Evolutionary conservation across 2,329 filamentous ascomycete species (phyloP).

Genomic region (Diaporthe nobilis): DNA sequence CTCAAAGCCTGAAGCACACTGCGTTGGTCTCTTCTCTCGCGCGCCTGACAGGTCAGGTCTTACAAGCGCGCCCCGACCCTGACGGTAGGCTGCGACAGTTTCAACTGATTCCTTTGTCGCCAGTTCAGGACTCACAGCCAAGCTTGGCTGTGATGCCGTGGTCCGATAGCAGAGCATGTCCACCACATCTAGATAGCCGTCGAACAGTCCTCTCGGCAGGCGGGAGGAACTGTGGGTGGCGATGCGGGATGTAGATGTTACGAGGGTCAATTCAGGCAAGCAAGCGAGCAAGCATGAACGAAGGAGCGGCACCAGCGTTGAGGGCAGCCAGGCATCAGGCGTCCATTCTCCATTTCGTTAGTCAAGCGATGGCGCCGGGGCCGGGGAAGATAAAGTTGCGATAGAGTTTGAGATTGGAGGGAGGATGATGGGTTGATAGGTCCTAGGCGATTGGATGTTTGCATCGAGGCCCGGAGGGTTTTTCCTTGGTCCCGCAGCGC

Average conservation of each 20-base stretch:
- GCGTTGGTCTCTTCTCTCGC: neutral
- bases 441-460: slow-evolving; percentile 22
- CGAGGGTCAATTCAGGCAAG: neutral
- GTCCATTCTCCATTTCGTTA: neutral
- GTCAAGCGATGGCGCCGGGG: slow-evolving; percentile 1
- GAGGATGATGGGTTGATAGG: slow-evolving; percentile 27
- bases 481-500: slow-evolving; percentile 11
- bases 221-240: neutral
- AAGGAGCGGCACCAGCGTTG: neutral
- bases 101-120: neutral
- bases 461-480: neutral
- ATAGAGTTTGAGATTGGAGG: slow-evolving; percentile 31
- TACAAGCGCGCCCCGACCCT: slow-evolving; percentile 37
- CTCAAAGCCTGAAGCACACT: neutral
- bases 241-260: neutral
- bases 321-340: neutral
- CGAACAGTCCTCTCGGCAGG: slow-evolving; percentile 14
- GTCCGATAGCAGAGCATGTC: neutral
- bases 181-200: neutral
- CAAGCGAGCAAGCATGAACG: slow-evolving; percentile 17
- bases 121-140: neutral
- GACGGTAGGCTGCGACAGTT: slow-evolving; percentile 10
- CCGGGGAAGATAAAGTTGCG: slow-evolving; percentile 29
- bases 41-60: slow-evolving; percentile 46
- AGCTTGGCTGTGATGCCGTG: neutral